Percentiles rank a stretch among this genome's conserved stretches.
Evolutionary conservation across 1,139 yeast species (phyloP).

Genomic region (Debaryomycetaceae sp.): DNA sequence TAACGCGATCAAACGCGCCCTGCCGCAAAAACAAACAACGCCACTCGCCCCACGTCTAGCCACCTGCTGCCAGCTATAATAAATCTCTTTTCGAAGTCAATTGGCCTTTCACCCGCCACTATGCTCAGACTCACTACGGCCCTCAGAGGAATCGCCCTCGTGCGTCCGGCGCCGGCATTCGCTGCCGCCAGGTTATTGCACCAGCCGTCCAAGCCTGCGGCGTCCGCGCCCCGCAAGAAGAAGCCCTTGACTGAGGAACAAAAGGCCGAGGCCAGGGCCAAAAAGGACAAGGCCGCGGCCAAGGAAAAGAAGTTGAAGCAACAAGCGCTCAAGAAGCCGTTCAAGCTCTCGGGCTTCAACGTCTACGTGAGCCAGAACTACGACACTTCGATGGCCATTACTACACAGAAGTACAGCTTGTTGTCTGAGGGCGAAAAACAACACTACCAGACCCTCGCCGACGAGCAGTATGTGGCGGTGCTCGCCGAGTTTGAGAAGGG

Average conservation of each 20-base stretch:
- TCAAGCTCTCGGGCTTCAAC: slow-evolving; percentile 26
- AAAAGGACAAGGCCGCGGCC: slow-evolving; percentile 13
- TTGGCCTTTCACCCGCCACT: background rate
- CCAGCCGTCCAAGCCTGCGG: too few species aligned
- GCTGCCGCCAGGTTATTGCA: slow-evolving; percentile 2
- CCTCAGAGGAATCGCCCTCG: slow-evolving; percentile 1
- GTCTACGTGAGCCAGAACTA: slow-evolving; percentile 23
- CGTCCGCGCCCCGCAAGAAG: slow-evolving; percentile 7
- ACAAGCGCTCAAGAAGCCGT: slow-evolving; percentile 26
- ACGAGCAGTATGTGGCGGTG: slow-evolving; percentile 24
- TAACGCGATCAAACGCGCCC: background rate
- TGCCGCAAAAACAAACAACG: too few species aligned
- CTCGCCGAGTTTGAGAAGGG: slow-evolving; percentile 22
- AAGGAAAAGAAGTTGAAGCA: slow-evolving; percentile 17
- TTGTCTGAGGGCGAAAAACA: slow-evolving; percentile 26
- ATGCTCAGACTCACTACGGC: slow-evolving; percentile 6
- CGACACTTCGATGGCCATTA: slow-evolving; percentile 13
- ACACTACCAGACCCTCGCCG: slow-evolving; percentile 20
- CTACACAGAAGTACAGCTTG: slow-evolving; percentile 19
- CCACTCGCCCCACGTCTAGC: too few species aligned
- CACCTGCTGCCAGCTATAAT: background rate
- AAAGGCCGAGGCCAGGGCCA: slow-evolving; percentile 13
- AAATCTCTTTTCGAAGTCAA: slow-evolving; percentile 6
- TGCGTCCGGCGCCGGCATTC: background rate
- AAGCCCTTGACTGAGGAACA: slow-evolving; percentile 6